These are phyloP conservation scores for Aspergillus mulundensis DNA, from an alignment of 495 filamentous ascomycete genomes.

Conservation along the genomic window DNA sequence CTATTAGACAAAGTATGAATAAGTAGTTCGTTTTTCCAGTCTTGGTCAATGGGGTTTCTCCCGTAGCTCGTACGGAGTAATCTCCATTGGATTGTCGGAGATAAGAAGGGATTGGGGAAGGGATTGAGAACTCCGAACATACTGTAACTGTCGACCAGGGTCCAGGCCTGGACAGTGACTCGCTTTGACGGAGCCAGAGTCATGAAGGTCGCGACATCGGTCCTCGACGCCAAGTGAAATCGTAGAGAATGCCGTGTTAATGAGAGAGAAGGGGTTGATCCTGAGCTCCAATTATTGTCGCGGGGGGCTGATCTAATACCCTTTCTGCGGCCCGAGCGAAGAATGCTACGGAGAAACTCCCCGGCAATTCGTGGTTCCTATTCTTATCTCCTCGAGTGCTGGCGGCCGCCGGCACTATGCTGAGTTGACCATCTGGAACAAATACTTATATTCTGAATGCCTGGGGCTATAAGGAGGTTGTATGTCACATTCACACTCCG, in stretches of 20 bases:
- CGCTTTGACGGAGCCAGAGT: constrained; percentile 38
- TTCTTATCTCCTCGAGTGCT: neutral
- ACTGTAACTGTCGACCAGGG: constrained; percentile 35
- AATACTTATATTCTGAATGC: neutral
- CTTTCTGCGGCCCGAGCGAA: constrained; percentile 15
- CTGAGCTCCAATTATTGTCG: neutral
- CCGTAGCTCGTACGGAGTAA: constrained; percentile 3
- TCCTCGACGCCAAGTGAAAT: neutral
- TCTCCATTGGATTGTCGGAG: constrained; percentile 12
- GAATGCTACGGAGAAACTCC: constrained; percentile 13
- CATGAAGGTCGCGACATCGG: constrained; percentile 42
- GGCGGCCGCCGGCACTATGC: too few species aligned
- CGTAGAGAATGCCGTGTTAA: constrained; percentile 7
- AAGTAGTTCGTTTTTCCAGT: neutral
- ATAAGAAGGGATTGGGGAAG: constrained; percentile 17
- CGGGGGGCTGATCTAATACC: constrained; percentile 15
- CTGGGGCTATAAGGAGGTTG: too few species aligned
- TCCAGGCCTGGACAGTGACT: constrained; percentile 41
- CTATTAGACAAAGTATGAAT: neutral
- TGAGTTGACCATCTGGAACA: neutral
- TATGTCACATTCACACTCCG: too few species aligned
- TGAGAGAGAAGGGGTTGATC: constrained; percentile 6
- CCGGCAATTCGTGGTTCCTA: constrained; percentile 15
- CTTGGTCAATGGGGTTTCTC: neutral
- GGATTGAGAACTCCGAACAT: constrained; percentile 16